Percentiles rank a stretch among this genome's conserved stretches.
phyloP scores from a whole-genome alignment of 2,329 filamentous ascomycete genomes.

The Penicillium nordicum region DNA sequence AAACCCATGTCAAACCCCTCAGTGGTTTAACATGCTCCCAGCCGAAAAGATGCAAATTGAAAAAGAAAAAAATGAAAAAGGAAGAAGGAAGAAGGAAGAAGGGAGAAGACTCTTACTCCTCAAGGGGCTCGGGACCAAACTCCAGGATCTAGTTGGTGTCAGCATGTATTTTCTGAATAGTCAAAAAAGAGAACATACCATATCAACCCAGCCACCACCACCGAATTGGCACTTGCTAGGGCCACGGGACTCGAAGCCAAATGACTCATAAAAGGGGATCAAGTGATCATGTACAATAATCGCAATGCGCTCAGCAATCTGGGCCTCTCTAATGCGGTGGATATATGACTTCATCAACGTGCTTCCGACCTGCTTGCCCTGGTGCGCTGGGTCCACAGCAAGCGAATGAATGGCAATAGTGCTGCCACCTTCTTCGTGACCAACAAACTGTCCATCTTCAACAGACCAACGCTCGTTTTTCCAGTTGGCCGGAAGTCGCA shows the following conservation, averaged over 20 bases:
- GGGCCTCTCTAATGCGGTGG: slow-evolving; percentile 68
- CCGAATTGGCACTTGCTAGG: slow-evolving; percentile 68
- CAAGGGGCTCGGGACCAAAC: slow-evolving; percentile 24
- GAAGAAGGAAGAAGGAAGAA: not conserved
- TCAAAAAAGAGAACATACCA: slow-evolving; percentile 56
- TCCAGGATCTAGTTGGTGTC: slow-evolving; percentile 28
- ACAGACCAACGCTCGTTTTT: slow-evolving; percentile 43
- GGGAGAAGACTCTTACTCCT: slow-evolving; percentile 4
- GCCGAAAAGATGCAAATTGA: slow-evolving; percentile 20
- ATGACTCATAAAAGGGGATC: slow-evolving; percentile 70
- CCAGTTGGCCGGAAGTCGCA: slow-evolving; percentile 71
- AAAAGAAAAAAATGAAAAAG: not conserved
- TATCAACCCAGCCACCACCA: slow-evolving; percentile 76
- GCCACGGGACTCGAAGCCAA: slow-evolving; percentile 69
- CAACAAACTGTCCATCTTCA: slow-evolving; percentile 48
- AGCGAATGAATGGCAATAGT: slow-evolving; percentile 81
- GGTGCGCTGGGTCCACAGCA: slow-evolving; percentile 71
- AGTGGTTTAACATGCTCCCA: slow-evolving; percentile 17
- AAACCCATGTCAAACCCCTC: slow-evolving; percentile 12
- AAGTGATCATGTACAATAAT: slow-evolving; percentile 74
- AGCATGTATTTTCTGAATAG: slow-evolving; percentile 5
- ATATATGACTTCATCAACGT: slow-evolving; percentile 73
- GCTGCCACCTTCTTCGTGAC: slow-evolving; percentile 69
- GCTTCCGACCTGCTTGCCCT: slow-evolving; percentile 69
- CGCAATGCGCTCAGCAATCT: slow-evolving; percentile 67